Base-by-base conservation (phyloP, 2,329 filamentous ascomycete species). In the Aureobasidium melanogenum region DNA sequence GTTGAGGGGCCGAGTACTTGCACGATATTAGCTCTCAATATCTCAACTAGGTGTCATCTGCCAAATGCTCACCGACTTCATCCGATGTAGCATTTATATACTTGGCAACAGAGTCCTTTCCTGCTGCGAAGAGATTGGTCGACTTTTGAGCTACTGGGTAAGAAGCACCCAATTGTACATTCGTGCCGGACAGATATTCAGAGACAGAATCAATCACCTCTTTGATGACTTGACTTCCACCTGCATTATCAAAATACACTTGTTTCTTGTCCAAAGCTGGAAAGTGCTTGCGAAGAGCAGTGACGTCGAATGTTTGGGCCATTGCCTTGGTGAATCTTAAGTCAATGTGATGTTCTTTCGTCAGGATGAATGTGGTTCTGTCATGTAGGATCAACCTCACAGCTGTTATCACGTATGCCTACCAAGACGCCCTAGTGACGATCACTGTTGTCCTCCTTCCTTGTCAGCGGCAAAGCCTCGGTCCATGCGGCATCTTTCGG, bases 211-310 rank as follows among this genome's bases (percentile, higher is more conserved):
- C 81, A 62, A 87, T 84, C 17, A 89, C 89, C 17, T 80, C 77
- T 28, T 82, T 82, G 3, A 92, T 75, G 1, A 84, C 80, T 68
- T 92, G 88, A 69, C 84, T 89, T 39, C 88, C 88, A 19, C 88
- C 88, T 12, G 88, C 89, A 69, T 92, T 92, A 69, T 93, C 88
- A 66, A 92, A 82, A 70, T 83, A 91, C 54, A 91, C 79, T 68
- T 91, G 87, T 50, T 84, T 77, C 63, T 84, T 79, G 43, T 80
- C 74, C 41, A 92, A 73, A 15, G 88, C 86, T 36, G 88, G 88
- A 75, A 92, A 92, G 59, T 80, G 78, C 63, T 79, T 76, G 63
- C 86, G 80, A 32, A 82, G 79, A 52, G 76, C 74, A 9, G 77
- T 68, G 52, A 89, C 78, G 66, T 87, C 78, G 66, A 88, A 82